phyloP scores from a whole-genome alignment of 106 monocot species.

The Allium fistulosum region DNA sequence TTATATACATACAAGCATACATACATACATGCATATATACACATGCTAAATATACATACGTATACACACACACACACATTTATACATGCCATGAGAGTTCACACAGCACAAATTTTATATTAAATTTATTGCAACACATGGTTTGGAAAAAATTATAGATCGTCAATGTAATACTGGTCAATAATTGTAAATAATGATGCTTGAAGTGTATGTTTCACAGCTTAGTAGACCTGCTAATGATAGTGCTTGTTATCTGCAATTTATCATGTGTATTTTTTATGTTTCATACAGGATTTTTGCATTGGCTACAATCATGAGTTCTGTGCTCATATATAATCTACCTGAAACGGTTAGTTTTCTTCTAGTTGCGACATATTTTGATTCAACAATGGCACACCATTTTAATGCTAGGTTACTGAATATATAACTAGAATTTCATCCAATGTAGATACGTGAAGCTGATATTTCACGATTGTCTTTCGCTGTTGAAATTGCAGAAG shows the following conservation, averaged over 20 bases:
- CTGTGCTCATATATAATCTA: slow-evolving; percentile 77
- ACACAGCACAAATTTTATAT: no score
- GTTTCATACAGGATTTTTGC: slow-evolving; percentile 79
- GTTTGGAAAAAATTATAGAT: no score
- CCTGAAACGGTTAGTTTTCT: slow-evolving; percentile 71
- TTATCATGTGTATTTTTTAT: background rate
- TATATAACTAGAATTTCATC: background rate
- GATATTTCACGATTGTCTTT: slow-evolving; percentile 90
- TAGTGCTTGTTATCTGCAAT: background rate
- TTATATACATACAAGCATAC: no score
- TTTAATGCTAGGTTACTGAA: background rate
- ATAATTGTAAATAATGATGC: no score
- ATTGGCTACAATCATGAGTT: slow-evolving; percentile 87
- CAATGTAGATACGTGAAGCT: slow-evolving; percentile 71
- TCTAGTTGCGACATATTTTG: slow-evolving; percentile 9
- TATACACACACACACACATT: no score
- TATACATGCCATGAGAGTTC: no score
- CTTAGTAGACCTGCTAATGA: no score
- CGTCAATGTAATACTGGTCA: no score
- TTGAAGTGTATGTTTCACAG: no score
- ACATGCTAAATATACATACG: no score
- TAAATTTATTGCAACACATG: no score
- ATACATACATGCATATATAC: no score
- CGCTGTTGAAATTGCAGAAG: slow-evolving; percentile 99
- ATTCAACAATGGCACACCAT: slow-evolving; percentile 1